Evolutionary conservation across 495 filamentous ascomycete genomes (phyloP), one percentile per base, ranked within the genome.

Genomic region (Penicillium roqueforti): DNA sequence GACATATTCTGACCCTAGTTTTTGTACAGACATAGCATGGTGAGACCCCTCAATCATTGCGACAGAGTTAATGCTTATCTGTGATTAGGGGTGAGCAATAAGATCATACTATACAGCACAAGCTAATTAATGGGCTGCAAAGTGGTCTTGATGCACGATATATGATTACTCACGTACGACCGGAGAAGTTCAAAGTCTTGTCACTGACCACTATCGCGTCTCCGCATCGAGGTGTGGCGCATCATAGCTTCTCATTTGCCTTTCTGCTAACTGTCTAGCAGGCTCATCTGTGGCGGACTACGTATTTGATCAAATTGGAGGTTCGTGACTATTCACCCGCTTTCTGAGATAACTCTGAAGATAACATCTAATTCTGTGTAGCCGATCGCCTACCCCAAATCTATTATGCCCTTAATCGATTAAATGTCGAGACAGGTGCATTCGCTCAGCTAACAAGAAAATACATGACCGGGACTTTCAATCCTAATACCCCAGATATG

Each of bases 121-220:
- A 52, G 44, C 65, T 72, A 50, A 73, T 55, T 72, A 51, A 73
- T 55, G 3, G 7, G 16, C 19, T 4, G 28, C 34, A n/a, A 57
- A 87, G 92, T 28, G 93, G 93, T 4, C 80, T 97, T 39, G 93
- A 96, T 71, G 84, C 90, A 11, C 81, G 92, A 63, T 95, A 95
- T 68, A 95, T 97, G 90, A 88, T 97, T 57, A 91, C 87, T 47
- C 79, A 76, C 39, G 75, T 96, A 13, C 80, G 80, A 47, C 91
- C 88, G 6, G 73, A 78, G 4, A 79, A 85, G 29, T 86, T 93
- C 42, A 81, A 85, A 54, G 84, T 91, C 7, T 68, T 83, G 34
- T 93, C 90, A 4, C 76, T 97, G 42, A 93, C 92, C 6, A 96
- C 93, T 1, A 82, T 97, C 45, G 89, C 89, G 14, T 88, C 87